Evolutionary conservation across 2,329 filamentous ascomycete species (phyloP).

Genomic region (Pseudocercospora fuligena): DNA sequence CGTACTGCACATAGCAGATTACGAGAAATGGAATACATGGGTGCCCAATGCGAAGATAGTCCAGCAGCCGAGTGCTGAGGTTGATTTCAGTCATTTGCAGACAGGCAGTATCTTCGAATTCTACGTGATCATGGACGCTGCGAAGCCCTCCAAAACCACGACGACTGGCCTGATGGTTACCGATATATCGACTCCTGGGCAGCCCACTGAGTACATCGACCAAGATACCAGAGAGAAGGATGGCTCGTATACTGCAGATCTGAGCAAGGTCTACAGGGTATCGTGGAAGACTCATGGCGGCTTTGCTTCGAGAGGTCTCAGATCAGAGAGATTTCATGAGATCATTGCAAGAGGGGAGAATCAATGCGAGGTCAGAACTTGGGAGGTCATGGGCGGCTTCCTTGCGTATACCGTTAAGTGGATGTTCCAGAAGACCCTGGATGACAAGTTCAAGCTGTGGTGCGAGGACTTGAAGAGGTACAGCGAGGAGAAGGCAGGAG

Average conservation of each 20-base stretch:
- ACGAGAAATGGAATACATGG: slow-evolving; percentile 51
- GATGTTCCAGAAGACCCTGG: slow-evolving; percentile 34
- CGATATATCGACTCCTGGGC: slow-evolving; percentile 35
- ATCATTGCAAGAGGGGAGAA: slow-evolving; percentile 32
- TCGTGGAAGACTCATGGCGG: slow-evolving; percentile 35
- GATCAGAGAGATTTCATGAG: slow-evolving; percentile 38
- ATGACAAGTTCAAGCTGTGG: slow-evolving; percentile 37
- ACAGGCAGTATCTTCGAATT: slow-evolving; percentile 31
- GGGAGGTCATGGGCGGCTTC: slow-evolving; percentile 36
- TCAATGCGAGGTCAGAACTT: slow-evolving; percentile 37
- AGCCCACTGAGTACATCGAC: slow-evolving; percentile 30
- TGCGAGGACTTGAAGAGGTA: slow-evolving; percentile 35
- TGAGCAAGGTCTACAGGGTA: slow-evolving; percentile 33
- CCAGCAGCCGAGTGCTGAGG: slow-evolving; percentile 13
- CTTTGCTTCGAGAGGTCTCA: slow-evolving; percentile 30
- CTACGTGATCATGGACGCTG: slow-evolving; percentile 35
- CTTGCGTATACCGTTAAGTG: slow-evolving; percentile 38
- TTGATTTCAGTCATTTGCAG: slow-evolving; percentile 24
- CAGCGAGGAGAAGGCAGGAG: slow-evolving; percentile 24
- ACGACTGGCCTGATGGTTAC: slow-evolving; percentile 32
- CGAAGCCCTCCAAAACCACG: slow-evolving; percentile 30
- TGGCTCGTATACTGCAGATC: slow-evolving; percentile 27
- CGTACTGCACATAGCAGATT: slow-evolving; percentile 49
- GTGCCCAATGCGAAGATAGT: slow-evolving; percentile 47
- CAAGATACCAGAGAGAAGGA: slow-evolving; percentile 24